Evolutionary conservation across 2,329 filamentous ascomycete genomes (phyloP), one percentile per base, ranked within the genome.

Genomic region (Amauroascus niger): DNA sequence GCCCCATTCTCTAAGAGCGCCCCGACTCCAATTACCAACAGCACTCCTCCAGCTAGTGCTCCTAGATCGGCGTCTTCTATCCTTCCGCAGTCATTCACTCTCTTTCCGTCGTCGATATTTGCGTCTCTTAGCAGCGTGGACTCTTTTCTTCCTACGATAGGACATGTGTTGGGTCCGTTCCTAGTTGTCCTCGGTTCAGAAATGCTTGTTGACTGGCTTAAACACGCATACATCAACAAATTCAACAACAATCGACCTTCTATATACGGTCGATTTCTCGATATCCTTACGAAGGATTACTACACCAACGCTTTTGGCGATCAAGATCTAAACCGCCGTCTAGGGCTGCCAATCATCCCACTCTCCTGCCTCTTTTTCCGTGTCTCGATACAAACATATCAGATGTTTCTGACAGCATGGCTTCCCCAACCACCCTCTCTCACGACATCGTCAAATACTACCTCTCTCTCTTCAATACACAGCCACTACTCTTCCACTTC

Each of bases 221-320:
- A 98, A 69, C 94, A 98, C 66, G 88, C 88, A 20, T 98, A 97
- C 67, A 94, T 98, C 67, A 90, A 84, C 66, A 98, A 98, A 67
- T 98, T 98, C 74, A 98, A 98, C 76, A 95, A 95, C 62, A 89
- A 90, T 61, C 91, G 93, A 59, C 93, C 93, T 2, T 81, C 80
- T 6, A 86, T 98, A 53, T 98, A 98, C 68, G 80, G 82, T 50
- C 82, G 89, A 22, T 95, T 93, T 65, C 79, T 97, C 14, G 94
- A 98, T 65, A 87, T 98, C 3, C 74, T 98, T 6, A 90, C 89
- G 60, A 97, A 97, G 69, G 93, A 98, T 68, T 98, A 98, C 71
- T 98, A 98, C 67, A 91, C 89, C 0, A 91, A 96, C 50, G 91
- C 91, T 2, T 98, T 98, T 65, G 83, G 84, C 11, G 86, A 94